A percentile compares a stretch with the other conserved stretches of the same genome.
Conservation (phyloP, 192 early-diverging fungal genomes). For the Podila epicladia region DNA sequence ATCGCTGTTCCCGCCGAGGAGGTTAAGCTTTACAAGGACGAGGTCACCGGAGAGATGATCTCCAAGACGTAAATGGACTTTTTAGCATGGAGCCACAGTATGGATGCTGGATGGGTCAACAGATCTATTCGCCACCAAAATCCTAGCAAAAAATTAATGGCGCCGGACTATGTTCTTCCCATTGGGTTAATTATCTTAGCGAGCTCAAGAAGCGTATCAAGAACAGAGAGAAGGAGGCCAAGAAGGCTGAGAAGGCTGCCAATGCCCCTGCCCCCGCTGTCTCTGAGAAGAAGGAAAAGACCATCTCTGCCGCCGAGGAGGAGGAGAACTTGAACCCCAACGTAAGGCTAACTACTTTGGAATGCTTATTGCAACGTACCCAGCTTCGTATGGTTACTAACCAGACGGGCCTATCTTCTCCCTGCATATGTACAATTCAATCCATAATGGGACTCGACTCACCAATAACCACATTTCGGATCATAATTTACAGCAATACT, state of each 20-base stretch:
- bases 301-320: constrained; percentile 71
- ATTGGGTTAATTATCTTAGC: constrained; percentile 48
- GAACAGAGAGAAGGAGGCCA: constrained; percentile 89
- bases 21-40: constrained; percentile 75
- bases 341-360: constrained; percentile 70
- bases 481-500: constrained; percentile 77
- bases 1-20: constrained; percentile 21
- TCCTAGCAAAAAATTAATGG: too few relatives aligned
- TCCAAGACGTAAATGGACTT: constrained; percentile 79
- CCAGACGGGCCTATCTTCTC: too few relatives aligned
- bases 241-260: constrained; percentile 71
- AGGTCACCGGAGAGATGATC: constrained; percentile 91
- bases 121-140: constrained; percentile 10
- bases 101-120: background rate
- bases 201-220: constrained; percentile 94
- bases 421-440: too few relatives aligned
- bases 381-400: too few relatives aligned
- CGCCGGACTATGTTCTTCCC: background rate
- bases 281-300: constrained; percentile 54
- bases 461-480: background rate
- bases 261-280: constrained; percentile 64
- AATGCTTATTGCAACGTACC: too few relatives aligned
- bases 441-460: background rate
- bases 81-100: too few relatives aligned
- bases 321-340: constrained; percentile 89